Evolutionary conservation across 106 monocot genomes (phyloP).

Genomic region (Phalaenopsis aphrodite): DNA sequence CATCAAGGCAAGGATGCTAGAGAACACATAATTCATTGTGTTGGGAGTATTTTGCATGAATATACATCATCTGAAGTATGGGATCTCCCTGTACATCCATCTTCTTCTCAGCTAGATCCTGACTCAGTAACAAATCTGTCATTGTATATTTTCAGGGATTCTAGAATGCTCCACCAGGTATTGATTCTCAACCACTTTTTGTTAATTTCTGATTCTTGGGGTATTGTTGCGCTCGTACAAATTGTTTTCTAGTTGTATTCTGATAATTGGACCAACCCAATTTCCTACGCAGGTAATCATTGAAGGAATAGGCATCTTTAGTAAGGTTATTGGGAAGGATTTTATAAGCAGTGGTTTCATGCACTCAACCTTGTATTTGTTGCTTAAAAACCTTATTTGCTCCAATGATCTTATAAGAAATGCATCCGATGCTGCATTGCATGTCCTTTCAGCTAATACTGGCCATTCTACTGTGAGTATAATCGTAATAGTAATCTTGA

Average conservation of each 20-base stretch:
- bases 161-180: slow-evolving; percentile 76
- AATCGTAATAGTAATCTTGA: background rate
- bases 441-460: slow-evolving; percentile 45
- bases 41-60: slow-evolving; percentile 84
- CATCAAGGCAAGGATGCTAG: slow-evolving; percentile 24
- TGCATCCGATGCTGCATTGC: slow-evolving; percentile 63
- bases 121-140: slow-evolving; percentile 31
- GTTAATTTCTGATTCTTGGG: background rate
- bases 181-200: slow-evolving; percentile 18
- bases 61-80: slow-evolving; percentile 84
- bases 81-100: slow-evolving; percentile 62
- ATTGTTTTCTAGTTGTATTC: background rate
- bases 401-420: slow-evolving; percentile 62
- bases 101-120: slow-evolving; percentile 25
- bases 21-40: slow-evolving; percentile 46
- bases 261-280: background rate
- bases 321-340: slow-evolving; percentile 53
- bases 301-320: slow-evolving; percentile 85
- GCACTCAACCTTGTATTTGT: slow-evolving; percentile 78
- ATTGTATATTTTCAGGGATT: slow-evolving; percentile 66
- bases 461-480: slow-evolving; percentile 55
- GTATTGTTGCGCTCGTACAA: background rate
- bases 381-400: slow-evolving; percentile 81
- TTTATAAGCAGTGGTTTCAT: slow-evolving; percentile 75
- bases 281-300: slow-evolving; percentile 66